Evolutionary conservation across 2,329 filamentous ascomycete species (phyloP).

Genomic region (Berkeleyomyces rouxiae): DNA sequence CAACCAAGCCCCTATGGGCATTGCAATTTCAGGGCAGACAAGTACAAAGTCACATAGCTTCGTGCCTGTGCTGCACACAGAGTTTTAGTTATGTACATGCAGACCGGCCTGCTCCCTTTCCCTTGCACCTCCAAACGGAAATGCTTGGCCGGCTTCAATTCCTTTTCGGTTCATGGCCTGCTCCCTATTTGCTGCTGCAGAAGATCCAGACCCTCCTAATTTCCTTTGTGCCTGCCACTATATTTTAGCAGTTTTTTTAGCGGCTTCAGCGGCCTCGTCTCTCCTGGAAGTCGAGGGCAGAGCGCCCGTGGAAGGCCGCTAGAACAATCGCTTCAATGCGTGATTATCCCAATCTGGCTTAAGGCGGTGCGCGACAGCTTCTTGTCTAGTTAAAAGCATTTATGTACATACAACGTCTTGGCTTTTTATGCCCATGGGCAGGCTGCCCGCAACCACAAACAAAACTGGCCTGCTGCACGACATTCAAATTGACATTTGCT

Average conservation of each 20-base stretch:
- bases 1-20: not conserved
- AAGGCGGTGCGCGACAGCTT: too few relatives aligned
- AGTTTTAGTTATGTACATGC: too few relatives aligned
- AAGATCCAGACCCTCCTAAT: not conserved
- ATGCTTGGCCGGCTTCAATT: not conserved
- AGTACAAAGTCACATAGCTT: too few relatives aligned
- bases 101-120: too few relatives aligned
- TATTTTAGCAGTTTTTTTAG: not conserved
- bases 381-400: too few relatives aligned
- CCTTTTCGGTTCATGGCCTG: not conserved
- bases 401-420: too few relatives aligned
- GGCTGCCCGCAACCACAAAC: too few relatives aligned
- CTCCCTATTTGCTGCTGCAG: not conserved
- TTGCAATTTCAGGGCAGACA: too few relatives aligned
- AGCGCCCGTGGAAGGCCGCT: slow-evolving; percentile 3
- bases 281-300: not conserved
- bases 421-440: too few relatives aligned
- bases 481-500: too few relatives aligned
- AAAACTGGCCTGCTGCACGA: too few relatives aligned
- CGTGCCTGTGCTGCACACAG: too few relatives aligned
- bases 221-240: not conserved
- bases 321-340: not conserved
- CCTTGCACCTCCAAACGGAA: not conserved
- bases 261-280: not conserved
- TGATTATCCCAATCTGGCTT: not conserved